A percentile compares a stretch with the other conserved stretches of the same genome.
Evolutionary conservation across 257 asterid species (phyloP).

Genomic region (Eucommia ulmoides): DNA sequence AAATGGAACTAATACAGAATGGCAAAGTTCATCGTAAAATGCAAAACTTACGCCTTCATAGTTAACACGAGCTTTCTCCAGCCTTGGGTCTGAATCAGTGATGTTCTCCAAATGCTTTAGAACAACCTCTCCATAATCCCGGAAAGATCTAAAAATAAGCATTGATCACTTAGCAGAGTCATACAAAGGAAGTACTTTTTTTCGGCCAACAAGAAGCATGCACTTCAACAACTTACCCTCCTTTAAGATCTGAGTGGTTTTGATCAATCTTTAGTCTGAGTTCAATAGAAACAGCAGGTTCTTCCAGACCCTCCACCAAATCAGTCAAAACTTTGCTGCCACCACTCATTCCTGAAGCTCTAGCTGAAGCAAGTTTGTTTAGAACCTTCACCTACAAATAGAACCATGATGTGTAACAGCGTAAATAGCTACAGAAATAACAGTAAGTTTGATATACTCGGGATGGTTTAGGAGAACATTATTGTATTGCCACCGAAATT

Average conservation of each 20-base stretch:
- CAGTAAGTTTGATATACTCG: too few species aligned
- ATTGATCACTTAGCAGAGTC: too few species aligned
- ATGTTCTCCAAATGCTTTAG: constrained; percentile 49
- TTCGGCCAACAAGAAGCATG: background rate
- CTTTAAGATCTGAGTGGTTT: constrained; percentile 73
- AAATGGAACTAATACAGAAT: too few species aligned
- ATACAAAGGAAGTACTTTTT: too few species aligned
- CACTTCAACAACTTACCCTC: constrained; percentile 49
- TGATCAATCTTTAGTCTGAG: constrained; percentile 82
- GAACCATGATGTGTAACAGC: too few species aligned
- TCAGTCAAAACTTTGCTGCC: constrained; percentile 97
- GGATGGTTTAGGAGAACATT: too few species aligned
- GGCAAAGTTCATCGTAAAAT: too few species aligned
- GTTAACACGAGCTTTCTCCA: constrained; percentile 85
- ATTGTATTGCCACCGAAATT: too few species aligned
- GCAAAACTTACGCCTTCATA: constrained; percentile 84
- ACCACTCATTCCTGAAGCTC: constrained; percentile 63
- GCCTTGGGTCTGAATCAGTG: constrained; percentile 43
- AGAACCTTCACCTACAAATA: constrained; percentile 70
- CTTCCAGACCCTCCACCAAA: constrained; percentile 84
- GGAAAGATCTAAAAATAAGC: constrained; percentile 62
- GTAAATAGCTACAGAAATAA: too few species aligned
- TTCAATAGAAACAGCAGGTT: constrained; percentile 70
- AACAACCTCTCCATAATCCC: constrained; percentile 90
- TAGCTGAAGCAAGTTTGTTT: constrained; percentile 93